Evolutionary conservation across 164 flowering plant genomes (phyloP), one percentile per base, ranked within the genome.

Genomic region (Stephania cephalantha): DNA sequence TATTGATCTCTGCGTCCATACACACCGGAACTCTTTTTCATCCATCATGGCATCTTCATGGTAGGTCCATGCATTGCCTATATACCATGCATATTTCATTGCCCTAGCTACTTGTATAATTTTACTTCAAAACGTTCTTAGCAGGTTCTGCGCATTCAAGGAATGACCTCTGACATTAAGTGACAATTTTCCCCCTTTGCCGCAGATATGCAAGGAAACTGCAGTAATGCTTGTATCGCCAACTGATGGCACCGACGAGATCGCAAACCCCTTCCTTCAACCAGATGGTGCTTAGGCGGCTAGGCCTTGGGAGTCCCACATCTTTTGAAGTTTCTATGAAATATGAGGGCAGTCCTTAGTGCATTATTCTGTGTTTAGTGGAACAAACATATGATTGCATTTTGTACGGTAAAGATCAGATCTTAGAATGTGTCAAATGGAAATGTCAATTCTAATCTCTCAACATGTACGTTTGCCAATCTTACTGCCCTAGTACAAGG

Each of bases 201-300:
- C 79, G 69, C 72, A 82, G 82, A 92, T 94, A 22, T 94, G 98
- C 69, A 82, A 97, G 79, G 98, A 97, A 70, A 94, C 98, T 75
- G 98, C 98, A 3, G 98, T 94, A 73, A 94, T 94, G 98, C 97
- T 94, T 48, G 98, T 92, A 66, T 90, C 98, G n/a, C 97, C 98
- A 61, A 92, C 95, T 69, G 97, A 92, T 78, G 98, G 97, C 52
- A 94, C 96, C 4, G 98, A 94, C 52, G 98, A 94, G 86, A 92
- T 94, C 77, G 89, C 94, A 65, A 94, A 94, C 80, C 98, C 98
- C 67, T 94, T 94, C 76, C 22, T 88, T 68, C 94, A 94, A 83
- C 92, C 91, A 74, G 96, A 94, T 79, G 98, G 93, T n/a, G 90
- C 90, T 55, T 90, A 87, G 79, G 48, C 22, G 90, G 89, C 50